Evolutionary conservation across 768 basidiomycete species (phyloP).

Genomic region (Termitomyces titanicus): DNA sequence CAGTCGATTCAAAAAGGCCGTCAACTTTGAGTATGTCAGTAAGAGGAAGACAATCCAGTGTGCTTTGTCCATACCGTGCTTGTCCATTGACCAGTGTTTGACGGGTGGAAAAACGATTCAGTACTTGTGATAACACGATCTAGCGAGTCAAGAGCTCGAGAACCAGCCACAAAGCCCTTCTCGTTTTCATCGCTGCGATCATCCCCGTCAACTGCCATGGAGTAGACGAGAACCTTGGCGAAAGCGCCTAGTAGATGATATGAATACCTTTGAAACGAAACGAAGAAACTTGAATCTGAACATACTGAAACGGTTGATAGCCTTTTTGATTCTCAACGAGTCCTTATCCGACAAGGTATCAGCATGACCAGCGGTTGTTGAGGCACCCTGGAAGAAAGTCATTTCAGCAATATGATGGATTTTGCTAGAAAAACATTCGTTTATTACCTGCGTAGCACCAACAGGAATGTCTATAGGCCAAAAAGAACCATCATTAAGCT

Average conservation of each 20-base stretch:
- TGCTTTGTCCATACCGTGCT: conserved; percentile 38
- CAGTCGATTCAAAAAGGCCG: conserved; percentile 69
- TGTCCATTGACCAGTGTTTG: conserved; percentile 87
- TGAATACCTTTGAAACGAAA: conserved; percentile 3
- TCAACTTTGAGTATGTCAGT: conserved; percentile 39
- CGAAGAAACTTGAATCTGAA: conserved; percentile 1
- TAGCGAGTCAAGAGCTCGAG: conserved; percentile 82
- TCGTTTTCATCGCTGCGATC: conserved; percentile 42
- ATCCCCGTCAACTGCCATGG: conserved; percentile 80
- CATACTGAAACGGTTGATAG: conserved; percentile 60
- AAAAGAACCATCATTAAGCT: background rate
- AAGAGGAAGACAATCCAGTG: background rate
- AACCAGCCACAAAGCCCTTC: conserved; percentile 71
- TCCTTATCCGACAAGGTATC: conserved; percentile 57
- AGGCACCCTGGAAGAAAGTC: conserved; percentile 46
- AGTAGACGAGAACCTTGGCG: conserved; percentile 85
- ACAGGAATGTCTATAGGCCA: conserved; percentile 60
- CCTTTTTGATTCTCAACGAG: conserved; percentile 65
- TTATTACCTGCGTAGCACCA: conserved; percentile 57
- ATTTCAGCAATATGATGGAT: too few relatives aligned
- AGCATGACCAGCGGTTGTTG: conserved; percentile 66
- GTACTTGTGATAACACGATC: conserved; percentile 87
- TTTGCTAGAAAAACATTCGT: background rate
- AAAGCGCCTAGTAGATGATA: conserved; percentile 53
- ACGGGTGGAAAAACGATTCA: conserved; percentile 94